These are phyloP conservation scores for Candida gorgasii DNA, from an alignment of 805 yeast species.

Conservation along the genomic window DNA sequence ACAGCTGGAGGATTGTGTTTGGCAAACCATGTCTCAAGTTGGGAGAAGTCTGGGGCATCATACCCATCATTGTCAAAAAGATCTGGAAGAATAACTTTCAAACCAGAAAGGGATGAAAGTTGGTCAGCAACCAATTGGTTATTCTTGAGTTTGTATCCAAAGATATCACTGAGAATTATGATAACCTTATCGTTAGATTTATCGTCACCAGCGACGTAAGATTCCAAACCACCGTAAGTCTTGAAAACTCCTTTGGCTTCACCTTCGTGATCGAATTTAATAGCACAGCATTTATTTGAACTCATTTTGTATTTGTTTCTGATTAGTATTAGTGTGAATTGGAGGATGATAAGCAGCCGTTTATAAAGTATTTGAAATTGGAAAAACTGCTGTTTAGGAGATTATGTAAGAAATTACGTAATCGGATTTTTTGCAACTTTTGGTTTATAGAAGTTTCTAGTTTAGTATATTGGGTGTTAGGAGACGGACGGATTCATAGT, in stretches of 20 bases:
- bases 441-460: too few relatives aligned
- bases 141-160: conserved; percentile 30
- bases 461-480: too few relatives aligned
- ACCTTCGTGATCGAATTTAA: conserved; percentile 29
- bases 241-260: conserved; percentile 24
- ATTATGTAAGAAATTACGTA: background rate
- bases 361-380: background rate
- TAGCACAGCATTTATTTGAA: conserved; percentile 22
- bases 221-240: conserved; percentile 25
- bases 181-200: conserved; percentile 21
- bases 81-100: conserved; percentile 32
- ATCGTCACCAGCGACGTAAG: conserved; percentile 28
- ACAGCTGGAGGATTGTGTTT: conserved; percentile 16
- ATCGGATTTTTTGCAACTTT: background rate
- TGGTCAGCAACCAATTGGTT: conserved; percentile 30
- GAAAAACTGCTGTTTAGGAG: background rate
- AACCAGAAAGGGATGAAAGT: conserved; percentile 15
- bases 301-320: conserved; percentile 1
- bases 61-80: conserved; percentile 26
- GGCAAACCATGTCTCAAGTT: conserved; percentile 9
- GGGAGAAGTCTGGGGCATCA: conserved; percentile 5
- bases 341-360: background rate
- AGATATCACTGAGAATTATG: conserved; percentile 31
- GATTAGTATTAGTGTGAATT: background rate
- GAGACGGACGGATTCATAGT: too few relatives aligned